These are phyloP conservation scores for Irpex sp. DNA, from an alignment of 1,284 basidiomycete genomes.

Conservation along the genomic window DNA sequence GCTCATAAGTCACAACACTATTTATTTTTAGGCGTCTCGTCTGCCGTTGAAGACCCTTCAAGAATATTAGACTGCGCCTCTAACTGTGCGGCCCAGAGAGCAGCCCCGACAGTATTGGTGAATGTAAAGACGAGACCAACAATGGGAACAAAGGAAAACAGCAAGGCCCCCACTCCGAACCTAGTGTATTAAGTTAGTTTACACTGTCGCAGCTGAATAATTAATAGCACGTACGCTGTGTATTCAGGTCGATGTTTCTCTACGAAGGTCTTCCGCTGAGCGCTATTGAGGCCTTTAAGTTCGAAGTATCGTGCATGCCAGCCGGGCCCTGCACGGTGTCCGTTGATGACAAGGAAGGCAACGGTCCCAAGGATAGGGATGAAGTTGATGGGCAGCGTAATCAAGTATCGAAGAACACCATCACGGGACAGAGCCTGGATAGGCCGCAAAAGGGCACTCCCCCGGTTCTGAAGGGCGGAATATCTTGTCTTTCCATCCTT, in stretches of 20 bases:
- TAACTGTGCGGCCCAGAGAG: conserved; percentile 66
- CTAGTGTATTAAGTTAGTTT: conserved; percentile 23
- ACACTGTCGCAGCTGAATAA: neutral
- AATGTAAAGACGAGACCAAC: conserved; percentile 51
- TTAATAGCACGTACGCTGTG: conserved; percentile 35
- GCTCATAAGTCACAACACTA: neutral
- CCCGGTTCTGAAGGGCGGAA: conserved; percentile 23
- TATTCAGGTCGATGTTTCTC: conserved; percentile 41
- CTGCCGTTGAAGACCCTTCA: neutral
- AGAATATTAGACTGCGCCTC: conserved; percentile 38
- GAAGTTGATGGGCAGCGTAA: conserved; percentile 61
- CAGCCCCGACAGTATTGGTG: conserved; percentile 63
- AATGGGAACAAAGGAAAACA: conserved; percentile 62
- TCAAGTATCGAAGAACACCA: conserved; percentile 36
- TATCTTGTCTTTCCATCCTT: conserved; percentile 26
- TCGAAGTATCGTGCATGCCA: conserved; percentile 71
- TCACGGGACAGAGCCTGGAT: conserved; percentile 29
- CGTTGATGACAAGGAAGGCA: conserved; percentile 55
- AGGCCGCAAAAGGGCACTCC: conserved; percentile 33
- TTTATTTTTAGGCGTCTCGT: neutral
- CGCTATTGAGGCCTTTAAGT: conserved; percentile 52
- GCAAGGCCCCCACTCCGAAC: conserved; percentile 58
- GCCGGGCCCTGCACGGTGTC: conserved; percentile 42
- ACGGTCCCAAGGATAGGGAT: conserved; percentile 67
- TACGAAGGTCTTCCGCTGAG: conserved; percentile 49